Base-by-base conservation (phyloP, 768 basidiomycete species). In the Boletus vinaceobasis region DNA sequence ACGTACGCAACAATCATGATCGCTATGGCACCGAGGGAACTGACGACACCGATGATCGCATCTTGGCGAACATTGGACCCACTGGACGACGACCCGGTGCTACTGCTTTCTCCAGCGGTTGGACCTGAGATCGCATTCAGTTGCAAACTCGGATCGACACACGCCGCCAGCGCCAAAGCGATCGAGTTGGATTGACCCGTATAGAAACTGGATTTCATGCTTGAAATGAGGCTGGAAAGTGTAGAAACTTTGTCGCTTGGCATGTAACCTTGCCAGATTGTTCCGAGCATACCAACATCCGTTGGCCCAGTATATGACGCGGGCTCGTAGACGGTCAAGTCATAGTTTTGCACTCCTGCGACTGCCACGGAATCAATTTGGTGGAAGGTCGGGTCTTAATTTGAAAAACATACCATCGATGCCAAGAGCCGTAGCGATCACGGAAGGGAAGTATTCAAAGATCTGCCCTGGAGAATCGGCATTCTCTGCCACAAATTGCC, bases 21-120 rank as follows among this genome's bases (percentile, higher is more conserved):
- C 1, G 90, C 85, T 51, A 94, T 79, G 5, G 81, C 88, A 13
- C 93, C 93, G 19, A 96, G 79, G 3, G 88, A 84, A 38, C 81
- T 84, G 58, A 93, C 89, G 4, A 96, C 92, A 21, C 94, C 94
- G 57, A 97, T 94, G 66, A 96, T 93, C 26, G 90, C 90, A 60
- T 95, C 84, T 64, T 88, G 81, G 13, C 91, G 79, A 15, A 78
- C 74, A 21, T 59, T 57, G 15, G 74, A 68, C 26, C 66, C 69
- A 29, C 62, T 71, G 15, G 64, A 63, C 2, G 52, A 61, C 1
- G 67, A 61, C 5, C 61, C 61, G 19, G 59, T 63, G 10, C 48
- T 50, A 36, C 58, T 61, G 14, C 55, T 53, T 27, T 57, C 60
- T 36, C 65, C 70, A 13, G 65, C 51, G 6, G 72, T 62, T 9